phyloP scores from a whole-genome alignment of 352 stramenopile genomes.

The Phytophthora megakarya region DNA sequence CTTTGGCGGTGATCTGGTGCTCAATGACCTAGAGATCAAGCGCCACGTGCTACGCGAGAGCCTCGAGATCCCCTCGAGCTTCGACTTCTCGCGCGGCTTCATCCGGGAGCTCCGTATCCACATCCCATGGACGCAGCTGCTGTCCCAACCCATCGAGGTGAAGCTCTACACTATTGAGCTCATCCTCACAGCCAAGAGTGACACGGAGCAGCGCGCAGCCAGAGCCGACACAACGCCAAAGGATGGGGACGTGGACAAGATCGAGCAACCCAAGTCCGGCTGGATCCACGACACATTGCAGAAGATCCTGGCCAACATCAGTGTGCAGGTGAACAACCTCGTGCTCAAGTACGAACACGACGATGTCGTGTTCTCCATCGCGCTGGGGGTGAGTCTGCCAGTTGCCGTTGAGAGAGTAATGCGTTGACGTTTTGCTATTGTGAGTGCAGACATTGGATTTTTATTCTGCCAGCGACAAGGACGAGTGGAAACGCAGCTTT shows the following conservation, averaged over 20 bases:
- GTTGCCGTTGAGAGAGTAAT: background rate
- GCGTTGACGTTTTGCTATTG: background rate
- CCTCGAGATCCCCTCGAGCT: slow-evolving; percentile 85
- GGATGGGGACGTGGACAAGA: slow-evolving; percentile 41
- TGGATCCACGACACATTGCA: slow-evolving; percentile 83
- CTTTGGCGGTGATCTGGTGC: slow-evolving; percentile 85
- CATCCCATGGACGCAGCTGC: slow-evolving; percentile 88
- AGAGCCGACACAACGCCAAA: slow-evolving; percentile 3
- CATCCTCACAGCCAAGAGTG: slow-evolving; percentile 71
- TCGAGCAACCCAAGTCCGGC: slow-evolving; percentile 80
- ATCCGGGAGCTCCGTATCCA: slow-evolving; percentile 88
- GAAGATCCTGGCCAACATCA: slow-evolving; percentile 84
- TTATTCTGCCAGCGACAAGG: slow-evolving; percentile 67
- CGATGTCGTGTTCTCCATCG: slow-evolving; percentile 84
- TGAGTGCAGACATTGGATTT: slow-evolving; percentile 66
- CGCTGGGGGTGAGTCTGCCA: slow-evolving; percentile 59
- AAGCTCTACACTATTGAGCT: slow-evolving; percentile 91
- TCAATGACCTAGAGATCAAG: slow-evolving; percentile 91
- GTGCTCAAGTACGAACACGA: slow-evolving; percentile 90
- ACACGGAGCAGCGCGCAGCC: slow-evolving; percentile 19
- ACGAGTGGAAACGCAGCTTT: slow-evolving; percentile 69
- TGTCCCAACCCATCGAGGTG: slow-evolving; percentile 87
- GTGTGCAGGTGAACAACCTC: slow-evolving; percentile 87
- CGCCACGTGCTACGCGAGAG: slow-evolving; percentile 87
- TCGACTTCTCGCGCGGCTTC: slow-evolving; percentile 87